These are phyloP conservation scores for Trametes coccinea DNA, from an alignment of 768 basidiomycete species.

Conservation along the genomic window DNA sequence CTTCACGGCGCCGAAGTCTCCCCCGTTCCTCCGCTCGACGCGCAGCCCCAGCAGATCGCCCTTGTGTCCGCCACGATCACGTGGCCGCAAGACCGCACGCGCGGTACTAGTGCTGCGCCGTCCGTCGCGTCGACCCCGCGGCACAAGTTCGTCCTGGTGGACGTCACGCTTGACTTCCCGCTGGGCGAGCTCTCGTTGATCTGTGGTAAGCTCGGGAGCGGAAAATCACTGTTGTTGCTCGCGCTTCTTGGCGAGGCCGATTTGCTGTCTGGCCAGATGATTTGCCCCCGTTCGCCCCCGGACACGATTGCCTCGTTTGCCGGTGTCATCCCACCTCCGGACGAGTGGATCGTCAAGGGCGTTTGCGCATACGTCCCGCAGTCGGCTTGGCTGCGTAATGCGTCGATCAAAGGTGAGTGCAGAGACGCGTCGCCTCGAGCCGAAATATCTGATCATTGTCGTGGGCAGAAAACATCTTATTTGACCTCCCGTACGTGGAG, in stretches of 20 bases:
- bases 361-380: constrained; percentile 89
- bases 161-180: constrained; percentile 78
- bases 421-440: not conserved
- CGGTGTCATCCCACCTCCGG: constrained; percentile 41
- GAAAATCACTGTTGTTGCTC: constrained; percentile 83
- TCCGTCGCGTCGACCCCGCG: constrained; percentile 72
- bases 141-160: constrained; percentile 78
- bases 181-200: constrained; percentile 76
- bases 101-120: constrained; percentile 45
- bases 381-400: constrained; percentile 72
- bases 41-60: constrained; percentile 61
- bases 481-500: constrained; percentile 72
- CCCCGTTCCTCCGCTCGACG: constrained; percentile 54
- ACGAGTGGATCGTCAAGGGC: constrained; percentile 76
- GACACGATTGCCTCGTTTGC: constrained; percentile 69
- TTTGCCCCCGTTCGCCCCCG: constrained; percentile 84
- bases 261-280: constrained; percentile 73
- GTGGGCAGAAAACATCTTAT: constrained; percentile 67
- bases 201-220: constrained; percentile 87
- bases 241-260: constrained; percentile 89
- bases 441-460: not conserved
- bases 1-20: constrained; percentile 72
- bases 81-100: constrained; percentile 80
- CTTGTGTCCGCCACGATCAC: constrained; percentile 86
- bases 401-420: constrained; percentile 53